Conservation (phyloP, 495 filamentous ascomycete genomes). For the Hypoxylon cercidicola region DNA sequence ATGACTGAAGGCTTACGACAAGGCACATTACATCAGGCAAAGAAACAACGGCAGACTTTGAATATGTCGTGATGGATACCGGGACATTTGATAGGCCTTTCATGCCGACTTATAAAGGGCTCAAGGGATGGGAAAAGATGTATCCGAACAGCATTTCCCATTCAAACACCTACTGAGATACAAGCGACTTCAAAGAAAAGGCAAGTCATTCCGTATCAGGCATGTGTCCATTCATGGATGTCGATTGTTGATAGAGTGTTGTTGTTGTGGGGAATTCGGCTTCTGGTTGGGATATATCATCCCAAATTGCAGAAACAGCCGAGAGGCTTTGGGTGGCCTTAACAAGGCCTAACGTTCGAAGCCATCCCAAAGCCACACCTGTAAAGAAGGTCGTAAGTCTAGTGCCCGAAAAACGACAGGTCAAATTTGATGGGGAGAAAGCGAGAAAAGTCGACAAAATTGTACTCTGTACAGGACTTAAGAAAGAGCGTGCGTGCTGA, state of each 20-base stretch:
- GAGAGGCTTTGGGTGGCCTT: background rate
- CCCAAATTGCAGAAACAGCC: background rate
- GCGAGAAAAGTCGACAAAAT: background rate
- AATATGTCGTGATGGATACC: background rate
- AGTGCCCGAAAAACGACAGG: background rate
- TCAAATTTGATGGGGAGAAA: background rate
- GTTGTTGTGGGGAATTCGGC: background rate
- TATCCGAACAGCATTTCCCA: constrained; percentile 2
- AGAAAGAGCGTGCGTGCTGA: background rate
- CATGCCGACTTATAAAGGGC: background rate
- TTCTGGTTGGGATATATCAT: background rate
- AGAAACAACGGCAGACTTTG: background rate
- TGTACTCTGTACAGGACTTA: background rate
- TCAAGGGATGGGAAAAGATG: background rate
- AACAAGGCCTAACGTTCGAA: background rate
- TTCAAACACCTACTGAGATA: background rate
- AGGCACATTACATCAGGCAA: background rate
- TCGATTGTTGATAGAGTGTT: background rate
- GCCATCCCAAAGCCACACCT: background rate
- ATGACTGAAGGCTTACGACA: background rate
- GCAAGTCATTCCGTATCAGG: background rate
- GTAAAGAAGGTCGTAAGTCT: background rate
- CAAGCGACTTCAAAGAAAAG: background rate
- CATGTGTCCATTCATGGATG: background rate
- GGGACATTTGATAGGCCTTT: background rate